Evolutionary conservation across 129 eudicot genomes (phyloP).

Genomic region (Solidago caesia): DNA sequence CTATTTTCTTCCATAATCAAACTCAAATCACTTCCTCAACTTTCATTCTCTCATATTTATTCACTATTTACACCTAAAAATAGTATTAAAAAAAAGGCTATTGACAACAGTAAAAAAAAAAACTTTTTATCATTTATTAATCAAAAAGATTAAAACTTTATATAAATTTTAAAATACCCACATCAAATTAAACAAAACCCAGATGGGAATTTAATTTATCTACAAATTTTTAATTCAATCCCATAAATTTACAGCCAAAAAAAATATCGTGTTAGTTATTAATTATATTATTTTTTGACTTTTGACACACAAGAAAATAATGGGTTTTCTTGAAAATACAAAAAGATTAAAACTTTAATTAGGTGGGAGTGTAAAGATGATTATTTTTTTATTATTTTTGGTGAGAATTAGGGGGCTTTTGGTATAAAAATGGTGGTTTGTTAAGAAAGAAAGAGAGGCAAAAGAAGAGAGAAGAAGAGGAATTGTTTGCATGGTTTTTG

Average conservation of each 20-base stretch:
- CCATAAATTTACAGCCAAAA: constrained; percentile 18
- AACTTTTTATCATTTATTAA: constrained; percentile 14
- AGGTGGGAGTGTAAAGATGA: constrained; percentile 1
- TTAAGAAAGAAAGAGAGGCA: neutral
- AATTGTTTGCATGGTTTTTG: neutral
- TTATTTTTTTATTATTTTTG: neutral
- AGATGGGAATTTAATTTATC: constrained; percentile 26
- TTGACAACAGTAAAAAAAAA: neutral
- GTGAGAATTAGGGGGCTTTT: neutral
- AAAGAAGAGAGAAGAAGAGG: neutral
- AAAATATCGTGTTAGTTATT: neutral
- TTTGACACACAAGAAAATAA: constrained; percentile 7
- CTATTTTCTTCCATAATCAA: constrained; percentile 50
- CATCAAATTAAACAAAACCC: constrained; percentile 15
- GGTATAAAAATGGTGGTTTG: neutral
- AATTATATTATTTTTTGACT: neutral
- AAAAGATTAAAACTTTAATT: constrained; percentile 7
- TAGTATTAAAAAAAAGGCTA: neutral
- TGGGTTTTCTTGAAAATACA: constrained; percentile 21
- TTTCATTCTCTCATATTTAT: constrained; percentile 24
- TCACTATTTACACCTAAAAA: constrained; percentile 8
- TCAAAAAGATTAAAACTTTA: constrained; percentile 14
- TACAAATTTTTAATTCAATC: constrained; percentile 10
- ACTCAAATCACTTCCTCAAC: constrained; percentile 21
- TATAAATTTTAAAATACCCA: constrained; percentile 18